Conservation (phyloP, 192 early-diverging fungal genomes). For the Spizellomyces punctatus region DNA sequence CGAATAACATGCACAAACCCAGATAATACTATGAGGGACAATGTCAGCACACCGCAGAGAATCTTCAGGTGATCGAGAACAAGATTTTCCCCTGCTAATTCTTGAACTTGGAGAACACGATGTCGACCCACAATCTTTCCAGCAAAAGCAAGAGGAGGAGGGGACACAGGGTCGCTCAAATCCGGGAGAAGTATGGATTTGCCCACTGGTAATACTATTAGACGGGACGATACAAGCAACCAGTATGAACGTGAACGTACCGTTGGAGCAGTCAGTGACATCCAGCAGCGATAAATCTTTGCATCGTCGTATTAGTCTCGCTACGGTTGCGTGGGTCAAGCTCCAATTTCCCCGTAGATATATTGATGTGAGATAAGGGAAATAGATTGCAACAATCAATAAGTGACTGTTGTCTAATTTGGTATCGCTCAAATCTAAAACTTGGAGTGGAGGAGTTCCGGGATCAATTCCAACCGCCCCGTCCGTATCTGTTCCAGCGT, state of each 20-base stretch:
- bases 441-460: neutral
- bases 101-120: neutral
- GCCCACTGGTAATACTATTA: neutral
- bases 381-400: constrained; percentile 1
- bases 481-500: neutral
- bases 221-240: neutral
- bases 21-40: neutral
- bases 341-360: neutral
- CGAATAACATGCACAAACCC: neutral
- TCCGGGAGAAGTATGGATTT: neutral
- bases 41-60: neutral
- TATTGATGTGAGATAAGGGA: neutral
- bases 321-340: neutral
- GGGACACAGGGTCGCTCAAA: neutral
- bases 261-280: neutral
- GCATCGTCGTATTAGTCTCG: neutral
- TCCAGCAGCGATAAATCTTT: neutral
- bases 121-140: neutral
- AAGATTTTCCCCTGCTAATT: neutral
- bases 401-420: neutral
- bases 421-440: neutral
- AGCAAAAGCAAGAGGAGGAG: neutral
- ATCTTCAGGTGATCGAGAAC: neutral
- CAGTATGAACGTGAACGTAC: neutral
- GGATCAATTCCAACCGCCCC: neutral